A percentile compares a stretch with the other conserved stretches of the same genome.
These are phyloP conservation scores for Chamaecyparis obtusa DNA, from an alignment of 75 land plant species.

Conservation along the genomic window DNA sequence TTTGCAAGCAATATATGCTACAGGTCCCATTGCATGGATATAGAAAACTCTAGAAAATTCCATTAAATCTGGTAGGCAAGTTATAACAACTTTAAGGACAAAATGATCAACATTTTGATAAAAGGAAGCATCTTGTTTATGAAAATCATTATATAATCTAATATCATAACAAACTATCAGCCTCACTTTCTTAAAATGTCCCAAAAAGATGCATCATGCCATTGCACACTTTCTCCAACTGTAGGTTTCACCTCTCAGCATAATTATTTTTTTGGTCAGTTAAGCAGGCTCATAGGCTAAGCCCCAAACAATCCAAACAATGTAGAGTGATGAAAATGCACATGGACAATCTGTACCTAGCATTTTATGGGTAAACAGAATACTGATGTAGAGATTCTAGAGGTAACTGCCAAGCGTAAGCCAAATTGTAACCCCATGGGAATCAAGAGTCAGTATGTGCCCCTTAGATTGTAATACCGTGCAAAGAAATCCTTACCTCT, in stretches of 20 bases:
- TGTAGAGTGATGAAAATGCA: neutral
- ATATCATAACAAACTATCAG: too few species aligned
- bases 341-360: neutral
- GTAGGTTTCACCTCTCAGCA: too few species aligned
- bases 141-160: neutral
- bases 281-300: neutral
- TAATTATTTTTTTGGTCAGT: neutral
- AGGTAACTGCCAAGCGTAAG: neutral
- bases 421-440: neutral
- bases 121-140: neutral
- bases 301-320: neutral
- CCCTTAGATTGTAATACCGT: neutral
- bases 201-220: too few species aligned
- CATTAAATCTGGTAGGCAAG: neutral
- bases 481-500: constrained; percentile 50
- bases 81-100: neutral
- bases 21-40: neutral
- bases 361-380: neutral
- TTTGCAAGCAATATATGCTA: neutral
- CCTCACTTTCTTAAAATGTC: too few species aligned
- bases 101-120: neutral
- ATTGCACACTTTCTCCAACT: too few species aligned
- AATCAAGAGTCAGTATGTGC: neutral
- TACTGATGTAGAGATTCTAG: neutral
- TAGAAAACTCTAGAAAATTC: neutral